These are phyloP conservation scores for Glomus cerebriforme DNA, from an alignment of 192 early-diverging fungal genomes.

Conservation along the genomic window DNA sequence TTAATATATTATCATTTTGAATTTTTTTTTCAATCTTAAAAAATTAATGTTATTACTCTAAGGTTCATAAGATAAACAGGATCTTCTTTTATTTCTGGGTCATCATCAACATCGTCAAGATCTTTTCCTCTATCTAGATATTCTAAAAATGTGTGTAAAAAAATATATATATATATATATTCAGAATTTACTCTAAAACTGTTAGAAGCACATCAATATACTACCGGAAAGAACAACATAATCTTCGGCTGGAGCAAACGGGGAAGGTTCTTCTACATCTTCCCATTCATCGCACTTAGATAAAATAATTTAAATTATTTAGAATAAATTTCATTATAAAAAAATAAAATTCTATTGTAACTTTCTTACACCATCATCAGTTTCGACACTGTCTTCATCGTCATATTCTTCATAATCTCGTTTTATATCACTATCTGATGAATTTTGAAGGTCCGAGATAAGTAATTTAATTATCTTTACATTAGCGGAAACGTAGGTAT, in stretches of 20 bases:
- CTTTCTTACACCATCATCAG: conserved; percentile 57
- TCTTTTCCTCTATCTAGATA: conserved; percentile 51
- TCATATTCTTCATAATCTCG: conserved; percentile 55
- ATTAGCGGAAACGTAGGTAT: conserved; percentile 72
- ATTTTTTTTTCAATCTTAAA: background rate
- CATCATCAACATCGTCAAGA: conserved; percentile 63
- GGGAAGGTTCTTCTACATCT: conserved; percentile 57
- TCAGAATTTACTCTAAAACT: conserved; percentile 20
- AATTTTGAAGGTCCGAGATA: conserved; percentile 75
- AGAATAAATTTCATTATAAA: conserved; percentile 31
- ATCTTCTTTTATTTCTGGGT: conserved; percentile 66
- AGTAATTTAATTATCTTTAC: conserved; percentile 88
- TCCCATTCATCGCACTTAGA: conserved; percentile 63
- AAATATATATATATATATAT: background rate
- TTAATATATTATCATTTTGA: background rate
- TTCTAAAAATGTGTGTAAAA: conserved; percentile 31
- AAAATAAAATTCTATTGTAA: conserved; percentile 33
- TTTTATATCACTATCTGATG: conserved; percentile 55
- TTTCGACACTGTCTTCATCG: conserved; percentile 54
- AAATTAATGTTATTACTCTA: conserved; percentile 48
- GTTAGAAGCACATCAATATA: background rate
- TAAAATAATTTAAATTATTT: conserved; percentile 20
- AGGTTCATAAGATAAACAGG: conserved; percentile 68
- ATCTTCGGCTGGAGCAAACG: conserved; percentile 48
- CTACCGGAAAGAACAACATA: conserved; percentile 50